phyloP scores from a whole-genome alignment of 2,329 filamentous ascomycete genomes.

The Drechslerella stenobrocha region DNA sequence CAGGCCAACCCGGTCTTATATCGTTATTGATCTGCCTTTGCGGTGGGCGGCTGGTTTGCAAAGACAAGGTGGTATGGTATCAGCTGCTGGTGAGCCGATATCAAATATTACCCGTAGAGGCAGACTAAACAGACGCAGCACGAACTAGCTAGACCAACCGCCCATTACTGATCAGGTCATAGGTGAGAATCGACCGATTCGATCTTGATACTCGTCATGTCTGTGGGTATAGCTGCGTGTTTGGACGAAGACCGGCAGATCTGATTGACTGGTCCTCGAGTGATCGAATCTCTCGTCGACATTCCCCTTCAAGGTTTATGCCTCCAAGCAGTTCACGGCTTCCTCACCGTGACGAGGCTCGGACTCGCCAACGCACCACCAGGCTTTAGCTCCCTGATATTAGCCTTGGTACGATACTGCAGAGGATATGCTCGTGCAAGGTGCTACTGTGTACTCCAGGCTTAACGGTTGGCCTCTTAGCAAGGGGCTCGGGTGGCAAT shows the following conservation, averaged over 20 bases:
- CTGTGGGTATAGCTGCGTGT: background rate
- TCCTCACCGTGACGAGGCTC: background rate
- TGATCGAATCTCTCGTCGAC: conserved; percentile 1
- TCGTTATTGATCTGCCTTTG: conserved; percentile 16
- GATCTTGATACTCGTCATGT: conserved; percentile 3
- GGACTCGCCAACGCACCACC: background rate
- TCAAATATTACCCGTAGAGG: background rate
- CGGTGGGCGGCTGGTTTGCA: too few species aligned
- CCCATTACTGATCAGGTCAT: background rate
- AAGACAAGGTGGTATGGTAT: too few species aligned
- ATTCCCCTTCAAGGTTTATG: conserved; percentile 3
- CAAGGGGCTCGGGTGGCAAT: too few species aligned
- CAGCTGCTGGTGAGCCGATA: background rate
- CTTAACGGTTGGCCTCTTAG: too few species aligned
- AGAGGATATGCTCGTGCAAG: too few species aligned
- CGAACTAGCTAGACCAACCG: too few species aligned
- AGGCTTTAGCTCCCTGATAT: too few species aligned
- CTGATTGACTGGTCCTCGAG: too few species aligned
- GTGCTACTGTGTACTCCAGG: too few species aligned
- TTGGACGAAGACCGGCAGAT: conserved; percentile 3
- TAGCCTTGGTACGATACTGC: too few species aligned
- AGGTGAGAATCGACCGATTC: conserved; percentile 8
- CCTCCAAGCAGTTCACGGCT: too few species aligned
- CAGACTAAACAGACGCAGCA: background rate
- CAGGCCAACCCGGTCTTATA: background rate